Base-by-base conservation (phyloP, 495 filamentous ascomycete species). In the Podospora didyma region DNA sequence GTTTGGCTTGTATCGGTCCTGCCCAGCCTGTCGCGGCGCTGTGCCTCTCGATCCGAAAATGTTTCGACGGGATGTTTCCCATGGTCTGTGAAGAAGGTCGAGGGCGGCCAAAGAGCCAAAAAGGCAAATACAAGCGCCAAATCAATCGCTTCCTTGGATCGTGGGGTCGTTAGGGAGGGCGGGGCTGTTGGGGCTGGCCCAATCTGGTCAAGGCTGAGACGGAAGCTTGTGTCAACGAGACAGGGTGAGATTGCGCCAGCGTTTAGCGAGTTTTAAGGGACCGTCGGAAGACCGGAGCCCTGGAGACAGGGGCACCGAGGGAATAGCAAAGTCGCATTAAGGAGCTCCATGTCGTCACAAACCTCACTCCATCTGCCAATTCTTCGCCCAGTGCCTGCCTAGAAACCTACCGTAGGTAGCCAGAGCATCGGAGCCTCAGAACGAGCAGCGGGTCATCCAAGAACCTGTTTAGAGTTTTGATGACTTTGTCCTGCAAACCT, bases 241-340 rank as follows among this genome's bases (percentile, higher is more conserved):
- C 62, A 42, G n/a, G 39, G 7, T 73, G 70, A 73, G 69, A 66
- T 66, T 67, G 63, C 66, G 51, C 68, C 66, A 69, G 63, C 55
- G 24, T 53, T 68, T 71, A 66, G 67, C 70, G 70, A 71, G 70
- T 73, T 73, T 73, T 56, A 69, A 69, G 63, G 64, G 53, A 3
- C 58, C 41, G 53, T 61, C 68, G 70, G 68, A 71, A 66, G 49
- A 64, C 61, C 56, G 45, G 55, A 62, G 58, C 64, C 64, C 62
- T 63, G 58, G 35, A n/a, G 51, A 59, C 58, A 67, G 62, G 68
- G 64, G 62, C 42, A 20, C 57, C 58, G 51, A 49, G 60, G 59
- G 31, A 26, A 49, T 57, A 46, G 45, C 46, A 14, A 52, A 9
- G n/a, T 59, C 22, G 62, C 58, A 65, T 63, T 57, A 61, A 63